Conservation (phyloP, 345 rosid genomes). For the Salix viminalis region DNA sequence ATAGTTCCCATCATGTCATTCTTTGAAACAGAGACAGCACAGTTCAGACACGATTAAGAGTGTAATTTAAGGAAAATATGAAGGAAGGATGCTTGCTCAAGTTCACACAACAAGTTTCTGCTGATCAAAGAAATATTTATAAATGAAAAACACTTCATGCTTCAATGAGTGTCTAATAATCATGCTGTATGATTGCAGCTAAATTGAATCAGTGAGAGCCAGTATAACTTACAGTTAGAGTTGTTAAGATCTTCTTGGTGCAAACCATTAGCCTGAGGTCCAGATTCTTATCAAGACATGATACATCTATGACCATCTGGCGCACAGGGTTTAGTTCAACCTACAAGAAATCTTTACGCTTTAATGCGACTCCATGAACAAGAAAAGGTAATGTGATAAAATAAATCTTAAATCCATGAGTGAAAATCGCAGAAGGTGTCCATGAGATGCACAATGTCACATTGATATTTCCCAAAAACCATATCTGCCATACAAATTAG, state of each 20-base stretch:
- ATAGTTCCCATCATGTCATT: too few species aligned
- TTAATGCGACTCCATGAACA: background rate
- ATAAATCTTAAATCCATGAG: background rate
- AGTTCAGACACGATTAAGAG: too few species aligned
- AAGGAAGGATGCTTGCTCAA: too few species aligned
- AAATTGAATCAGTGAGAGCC: too few species aligned
- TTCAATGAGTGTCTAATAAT: too few species aligned
- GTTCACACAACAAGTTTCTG: too few species aligned
- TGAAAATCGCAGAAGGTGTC: background rate
- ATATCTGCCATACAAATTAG: background rate
- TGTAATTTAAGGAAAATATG: too few species aligned
- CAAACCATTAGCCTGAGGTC: conserved; percentile 62
- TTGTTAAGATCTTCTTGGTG: conserved; percentile 38
- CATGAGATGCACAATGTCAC: background rate
- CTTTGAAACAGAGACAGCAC: too few species aligned
- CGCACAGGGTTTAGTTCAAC: conserved; percentile 41
- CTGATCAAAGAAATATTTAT: too few species aligned
- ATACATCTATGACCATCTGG: conserved; percentile 51
- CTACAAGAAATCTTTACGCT: conserved; percentile 25
- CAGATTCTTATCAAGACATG: conserved; percentile 54
- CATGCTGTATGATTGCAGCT: too few species aligned
- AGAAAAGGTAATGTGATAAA: background rate
- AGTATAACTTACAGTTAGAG: conserved; percentile 37
- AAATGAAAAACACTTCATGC: too few species aligned
- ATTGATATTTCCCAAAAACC: background rate